Evolutionary conservation across 805 yeast genomes (phyloP), one percentile per base, ranked within the genome.

Genomic region (Yamadazyma scolyti): DNA sequence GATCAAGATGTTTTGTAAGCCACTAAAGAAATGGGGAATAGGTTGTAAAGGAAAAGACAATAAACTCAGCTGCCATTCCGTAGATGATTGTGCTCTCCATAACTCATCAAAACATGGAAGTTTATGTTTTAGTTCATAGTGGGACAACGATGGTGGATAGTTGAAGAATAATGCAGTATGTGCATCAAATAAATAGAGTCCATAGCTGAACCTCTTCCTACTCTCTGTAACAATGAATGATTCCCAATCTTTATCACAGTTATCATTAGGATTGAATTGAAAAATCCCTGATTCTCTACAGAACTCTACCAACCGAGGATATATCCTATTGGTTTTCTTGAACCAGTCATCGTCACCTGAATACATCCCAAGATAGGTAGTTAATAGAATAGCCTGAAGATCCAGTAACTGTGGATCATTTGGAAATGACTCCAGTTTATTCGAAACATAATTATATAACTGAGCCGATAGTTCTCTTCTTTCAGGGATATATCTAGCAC

Each of bases 121-220:
- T 13, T 15, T 24, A 14, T 24, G 27, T 14, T 24, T 24, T 11
- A 24, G 11, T 14, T 24, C 27, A 14, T 24, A 24, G 16, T 24
- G 27, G n/a, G 27, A 24, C 16, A 24, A 24, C 9, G 17, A 24
- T 12, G 27, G 27, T 5, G 27, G 27, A 14, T 24, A 24, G 16
- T 24, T 24, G 16, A 24, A 14, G 15, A 24, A 14, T 6, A 24
- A 13, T 7, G 27, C 27, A 11, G 14, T 24, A 17, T 13, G 17
- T n/a, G 27, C 27, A 13, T 24, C 27, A 15, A 14, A 10, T 14
- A 24, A 12, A n/a, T 24, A 24, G n/a, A 24, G 14, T 14, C 27
- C 27, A 14, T 24, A 24, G 6, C 17, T 5, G 6, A 24, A 6
- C 16, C 27, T 11, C 16, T 24, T 24, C 9, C 14, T 24, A 13